phyloP scores from a whole-genome alignment of 306 rosid species.

The Begonia loranthoides region DNA sequence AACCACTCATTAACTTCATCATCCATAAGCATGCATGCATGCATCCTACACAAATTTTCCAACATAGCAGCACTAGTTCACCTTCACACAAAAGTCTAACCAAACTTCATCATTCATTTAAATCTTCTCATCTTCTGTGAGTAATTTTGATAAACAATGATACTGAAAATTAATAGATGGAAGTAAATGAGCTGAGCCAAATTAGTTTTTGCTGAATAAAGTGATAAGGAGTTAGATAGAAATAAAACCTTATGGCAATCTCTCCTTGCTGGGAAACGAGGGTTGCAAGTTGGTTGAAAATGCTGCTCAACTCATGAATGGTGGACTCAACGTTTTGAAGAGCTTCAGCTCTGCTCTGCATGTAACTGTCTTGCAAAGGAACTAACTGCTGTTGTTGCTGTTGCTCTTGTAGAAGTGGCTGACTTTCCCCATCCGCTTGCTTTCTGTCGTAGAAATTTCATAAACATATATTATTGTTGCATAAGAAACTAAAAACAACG shows the following conservation, averaged over 20 bases:
- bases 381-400: slow-evolving; percentile 72
- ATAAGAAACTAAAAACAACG: slow-evolving; percentile 4
- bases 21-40: too few relatives aligned
- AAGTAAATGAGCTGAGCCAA: too few relatives aligned
- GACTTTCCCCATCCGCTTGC: slow-evolving; percentile 78
- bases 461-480: neutral
- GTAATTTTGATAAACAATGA: too few relatives aligned
- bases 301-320: slow-evolving; percentile 87
- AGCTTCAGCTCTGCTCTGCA: slow-evolving; percentile 99
- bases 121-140: too few relatives aligned
- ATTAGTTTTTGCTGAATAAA: too few relatives aligned
- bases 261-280: slow-evolving; percentile 98
- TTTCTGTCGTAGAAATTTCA: slow-evolving; percentile 24
- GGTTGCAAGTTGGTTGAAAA: slow-evolving; percentile 88
- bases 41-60: too few relatives aligned
- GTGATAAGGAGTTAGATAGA: neutral
- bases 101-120: too few relatives aligned
- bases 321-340: slow-evolving; percentile 96
- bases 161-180: too few relatives aligned
- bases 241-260: slow-evolving; percentile 74
- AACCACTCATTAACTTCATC: too few relatives aligned
- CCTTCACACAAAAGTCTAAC: too few relatives aligned
- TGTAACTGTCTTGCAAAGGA: slow-evolving; percentile 84
- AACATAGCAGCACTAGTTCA: too few relatives aligned
- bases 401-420: slow-evolving; percentile 52